These are phyloP conservation scores for Coriaria nepalensis DNA, from an alignment of 306 rosid genomes.

Conservation along the genomic window DNA sequence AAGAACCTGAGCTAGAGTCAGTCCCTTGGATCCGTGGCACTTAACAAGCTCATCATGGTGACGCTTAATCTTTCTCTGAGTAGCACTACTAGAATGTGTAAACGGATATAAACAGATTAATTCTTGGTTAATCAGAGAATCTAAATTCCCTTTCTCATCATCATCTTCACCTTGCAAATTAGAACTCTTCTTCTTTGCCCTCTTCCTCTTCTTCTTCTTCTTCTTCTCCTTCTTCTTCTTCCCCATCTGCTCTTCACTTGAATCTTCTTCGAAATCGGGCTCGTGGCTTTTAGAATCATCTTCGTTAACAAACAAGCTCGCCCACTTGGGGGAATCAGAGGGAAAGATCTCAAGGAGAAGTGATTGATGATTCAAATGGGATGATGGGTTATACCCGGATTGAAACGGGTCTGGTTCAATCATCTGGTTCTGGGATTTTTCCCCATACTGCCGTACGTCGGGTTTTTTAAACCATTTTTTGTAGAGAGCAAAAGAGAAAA, in stretches of 20 bases:
- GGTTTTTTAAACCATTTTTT: constrained; percentile 15
- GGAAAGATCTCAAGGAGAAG: constrained; percentile 34
- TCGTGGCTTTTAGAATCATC: constrained; percentile 7
- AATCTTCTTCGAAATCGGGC: constrained; percentile 10
- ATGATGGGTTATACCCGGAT: constrained; percentile 12
- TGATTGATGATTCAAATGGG: constrained; percentile 27
- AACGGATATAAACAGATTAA: constrained; percentile 51
- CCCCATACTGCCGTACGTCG: constrained; percentile 8
- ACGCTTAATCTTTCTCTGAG: constrained; percentile 73
- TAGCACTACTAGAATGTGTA: constrained; percentile 57
- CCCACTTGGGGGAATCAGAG: constrained; percentile 43
- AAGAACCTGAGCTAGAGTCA: constrained; percentile 59
- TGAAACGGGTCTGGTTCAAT: constrained; percentile 12
- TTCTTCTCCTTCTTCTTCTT: constrained; percentile 39
- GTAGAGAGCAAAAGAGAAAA: constrained; percentile 21
- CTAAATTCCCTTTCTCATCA: constrained; percentile 12
- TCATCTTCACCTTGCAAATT: constrained; percentile 22
- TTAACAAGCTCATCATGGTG: constrained; percentile 70
- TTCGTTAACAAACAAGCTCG: constrained; percentile 19
- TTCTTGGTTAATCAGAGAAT: constrained; percentile 24
- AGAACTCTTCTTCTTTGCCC: constrained; percentile 48
- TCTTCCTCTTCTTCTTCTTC: constrained; percentile 63
- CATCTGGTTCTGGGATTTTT: constrained; percentile 17
- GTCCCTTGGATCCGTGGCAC: constrained; percentile 41
- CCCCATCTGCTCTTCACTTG: constrained; percentile 20